A percentile compares a stretch with the other conserved stretches of the same genome.
Conservation (phyloP, 345 rosid species). For the Eucalyptus shirleyi region DNA sequence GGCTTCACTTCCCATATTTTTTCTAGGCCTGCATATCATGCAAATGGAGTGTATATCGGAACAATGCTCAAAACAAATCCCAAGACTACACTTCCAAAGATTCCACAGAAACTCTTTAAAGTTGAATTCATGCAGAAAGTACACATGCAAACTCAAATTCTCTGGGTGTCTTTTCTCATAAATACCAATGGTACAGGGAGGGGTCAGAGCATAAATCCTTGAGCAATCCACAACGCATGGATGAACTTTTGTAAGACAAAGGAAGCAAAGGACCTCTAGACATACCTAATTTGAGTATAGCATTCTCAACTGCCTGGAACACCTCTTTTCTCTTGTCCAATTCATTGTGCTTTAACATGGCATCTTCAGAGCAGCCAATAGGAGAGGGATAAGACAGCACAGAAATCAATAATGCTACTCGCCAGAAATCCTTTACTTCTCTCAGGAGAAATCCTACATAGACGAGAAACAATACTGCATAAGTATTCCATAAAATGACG, state of each 20-base stretch:
- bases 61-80: neutral
- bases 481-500: neutral
- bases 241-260: neutral
- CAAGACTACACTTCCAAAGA: neutral
- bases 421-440: constrained; percentile 83
- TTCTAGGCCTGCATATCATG: constrained; percentile 49
- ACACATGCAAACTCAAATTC: neutral
- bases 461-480: neutral
- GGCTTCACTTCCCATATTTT: constrained; percentile 77
- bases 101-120: neutral
- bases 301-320: constrained; percentile 38
- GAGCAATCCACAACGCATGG: neutral
- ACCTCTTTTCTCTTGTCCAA: constrained; percentile 37
- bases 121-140: neutral
- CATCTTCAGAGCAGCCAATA: constrained; percentile 14
- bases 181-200: neutral
- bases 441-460: constrained; percentile 59
- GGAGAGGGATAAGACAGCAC: constrained; percentile 35
- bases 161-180: neutral
- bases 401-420: constrained; percentile 57
- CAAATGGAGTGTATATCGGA: neutral
- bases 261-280: neutral
- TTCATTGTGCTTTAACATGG: constrained; percentile 13
- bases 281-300: constrained; percentile 48
- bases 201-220: neutral